A percentile compares a stretch with the other conserved stretches of the same genome.
These are phyloP conservation scores for Venturia pyrina DNA, from an alignment of 2,329 filamentous ascomycete species.

Conservation along the genomic window DNA sequence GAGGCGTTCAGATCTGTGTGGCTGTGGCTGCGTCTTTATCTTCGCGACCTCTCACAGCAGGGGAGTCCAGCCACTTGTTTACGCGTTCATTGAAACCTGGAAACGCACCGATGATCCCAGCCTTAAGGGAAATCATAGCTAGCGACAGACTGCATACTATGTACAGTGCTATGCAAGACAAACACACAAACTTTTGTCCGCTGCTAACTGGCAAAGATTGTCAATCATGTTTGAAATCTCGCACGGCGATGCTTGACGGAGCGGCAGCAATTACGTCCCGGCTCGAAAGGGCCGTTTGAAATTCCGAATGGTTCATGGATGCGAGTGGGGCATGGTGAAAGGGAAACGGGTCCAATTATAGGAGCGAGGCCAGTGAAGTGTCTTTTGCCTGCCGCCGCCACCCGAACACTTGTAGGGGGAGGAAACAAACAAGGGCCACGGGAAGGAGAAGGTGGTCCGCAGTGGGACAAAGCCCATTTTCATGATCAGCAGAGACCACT, in stretches of 20 bases:
- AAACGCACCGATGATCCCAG: background rate
- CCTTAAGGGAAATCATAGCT: background rate
- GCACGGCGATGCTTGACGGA: background rate
- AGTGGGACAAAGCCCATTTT: background rate
- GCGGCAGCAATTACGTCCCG: background rate
- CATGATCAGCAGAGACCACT: background rate
- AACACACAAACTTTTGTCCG: background rate
- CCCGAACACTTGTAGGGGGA: background rate
- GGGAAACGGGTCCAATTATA: background rate
- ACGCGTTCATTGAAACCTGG: background rate
- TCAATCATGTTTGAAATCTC: background rate
- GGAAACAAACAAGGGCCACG: background rate
- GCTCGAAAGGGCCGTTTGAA: slow-evolving; percentile 2
- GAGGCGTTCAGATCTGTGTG: background rate
- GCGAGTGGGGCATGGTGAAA: background rate
- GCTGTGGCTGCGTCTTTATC: background rate
- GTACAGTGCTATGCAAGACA: background rate
- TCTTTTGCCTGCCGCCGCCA: slow-evolving; percentile 2
- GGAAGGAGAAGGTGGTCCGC: background rate
- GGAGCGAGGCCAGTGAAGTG: background rate
- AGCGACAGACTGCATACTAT: background rate
- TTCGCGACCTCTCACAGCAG: background rate
- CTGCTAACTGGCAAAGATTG: background rate
- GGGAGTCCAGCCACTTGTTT: background rate
- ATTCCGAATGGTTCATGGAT: slow-evolving; percentile 3